Evolutionary conservation across 2,329 filamentous ascomycete genomes (phyloP), one percentile per base, ranked within the genome.

Genomic region (Tolypocladium guangdongense): DNA sequence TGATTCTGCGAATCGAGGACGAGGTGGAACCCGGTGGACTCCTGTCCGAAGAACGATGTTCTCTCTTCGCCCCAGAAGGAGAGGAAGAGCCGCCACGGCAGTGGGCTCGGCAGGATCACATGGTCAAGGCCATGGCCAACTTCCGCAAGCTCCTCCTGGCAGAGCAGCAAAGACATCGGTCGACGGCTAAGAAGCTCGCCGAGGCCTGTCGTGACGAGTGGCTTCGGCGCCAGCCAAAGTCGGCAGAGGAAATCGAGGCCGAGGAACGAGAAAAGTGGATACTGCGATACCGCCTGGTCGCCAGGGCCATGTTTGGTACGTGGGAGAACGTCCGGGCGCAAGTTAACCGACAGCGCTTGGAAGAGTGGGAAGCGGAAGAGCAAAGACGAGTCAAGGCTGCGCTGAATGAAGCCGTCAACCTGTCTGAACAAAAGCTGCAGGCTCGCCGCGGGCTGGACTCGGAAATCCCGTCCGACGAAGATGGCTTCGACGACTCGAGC

Each of bases 101-200:
- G 63, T 97, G 89, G 75, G 84, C 87, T n/a, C 90, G 95, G 60
- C 80, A 83, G 64, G 91, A 97, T 63, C 88, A 97, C 65, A 77
- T 97, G 52, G 76, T 87, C 47, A 84, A 85, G 48, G 91, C 95
- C 56, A 85, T 87, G 55, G 65, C 86, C 14, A 86, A 91, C 60
- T 92, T 97, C 61, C 83, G 88, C 49, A 87, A 84, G 62, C 76
- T 97, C 37, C 81, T 97, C 72, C 71, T 85, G 3, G 81, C 83
- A 54, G 93, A 99, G 67, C 87, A 90, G 60, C 81, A 82, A 57
- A 78, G 84, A 14, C 92, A 97, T 68, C 82, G 82, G 37, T 76
- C 80, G n/a, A 76, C 79, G 3, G 92, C 92, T 1, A 95, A 90
- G 67, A 82, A 82, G 52, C 69, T 95, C 52, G 92, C 92, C 1